Evolutionary conservation across 371 early-diverging fungal species (phyloP).

Genomic region (Apophysomyces elegans): DNA sequence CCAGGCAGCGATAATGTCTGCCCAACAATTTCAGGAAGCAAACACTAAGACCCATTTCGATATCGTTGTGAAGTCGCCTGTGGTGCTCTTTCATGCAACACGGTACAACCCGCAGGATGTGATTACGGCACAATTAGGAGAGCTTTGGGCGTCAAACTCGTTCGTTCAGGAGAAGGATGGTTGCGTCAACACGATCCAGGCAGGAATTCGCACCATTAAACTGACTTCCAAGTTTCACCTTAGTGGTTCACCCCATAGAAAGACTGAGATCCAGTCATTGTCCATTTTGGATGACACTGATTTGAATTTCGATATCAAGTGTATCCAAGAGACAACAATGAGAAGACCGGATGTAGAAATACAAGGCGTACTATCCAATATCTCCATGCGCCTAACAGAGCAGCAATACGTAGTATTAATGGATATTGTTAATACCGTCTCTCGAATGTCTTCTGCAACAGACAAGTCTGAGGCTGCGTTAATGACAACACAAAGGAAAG

Average conservation of each 20-base stretch:
- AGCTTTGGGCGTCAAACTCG: constrained; percentile 80
- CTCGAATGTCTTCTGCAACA: constrained; percentile 33
- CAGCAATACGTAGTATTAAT: constrained; percentile 86
- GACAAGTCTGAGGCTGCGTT: background rate
- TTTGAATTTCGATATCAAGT: constrained; percentile 67
- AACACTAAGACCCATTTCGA: constrained; percentile 84
- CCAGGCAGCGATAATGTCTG: constrained; percentile 82
- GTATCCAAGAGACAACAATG: constrained; percentile 14
- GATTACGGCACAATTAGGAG: constrained; percentile 86
- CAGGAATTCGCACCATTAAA: constrained; percentile 71
- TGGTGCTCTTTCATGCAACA: constrained; percentile 84
- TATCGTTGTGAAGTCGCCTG: constrained; percentile 85
- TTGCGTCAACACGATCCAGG: constrained; percentile 63
- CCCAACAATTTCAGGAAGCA: constrained; percentile 63
- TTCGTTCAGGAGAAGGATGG: constrained; percentile 56
- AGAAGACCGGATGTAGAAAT: constrained; percentile 55
- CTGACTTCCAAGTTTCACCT: constrained; percentile 61
- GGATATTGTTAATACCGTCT: constrained; percentile 61
- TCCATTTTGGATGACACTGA: constrained; percentile 89
- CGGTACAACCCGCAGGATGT: constrained; percentile 50
- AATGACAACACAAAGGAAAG: background rate
- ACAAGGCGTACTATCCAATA: constrained; percentile 67
- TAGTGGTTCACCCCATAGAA: constrained; percentile 26
- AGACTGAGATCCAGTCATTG: constrained; percentile 56
- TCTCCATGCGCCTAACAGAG: constrained; percentile 81